Evolutionary conservation across 2,329 filamentous ascomycete genomes (phyloP).

Genomic region (Arthrobotrys entomopaga): DNA sequence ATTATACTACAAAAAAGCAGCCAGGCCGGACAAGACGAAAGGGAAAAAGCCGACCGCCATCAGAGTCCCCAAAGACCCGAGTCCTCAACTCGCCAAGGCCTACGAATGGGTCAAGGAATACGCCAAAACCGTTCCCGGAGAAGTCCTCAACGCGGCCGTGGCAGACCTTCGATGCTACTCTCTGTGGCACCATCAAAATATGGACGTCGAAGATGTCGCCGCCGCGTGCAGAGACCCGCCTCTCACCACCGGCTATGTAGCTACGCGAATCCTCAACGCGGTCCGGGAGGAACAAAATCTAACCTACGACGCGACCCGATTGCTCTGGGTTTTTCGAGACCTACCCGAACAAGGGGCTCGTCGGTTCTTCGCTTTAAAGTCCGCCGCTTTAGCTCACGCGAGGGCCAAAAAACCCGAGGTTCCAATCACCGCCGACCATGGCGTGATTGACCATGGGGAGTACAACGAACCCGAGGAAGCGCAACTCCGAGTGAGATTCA

Average conservation of each 20-base stretch:
- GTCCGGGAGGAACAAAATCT: conserved; percentile 65
- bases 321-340: conserved; percentile 34
- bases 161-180: conserved; percentile 69
- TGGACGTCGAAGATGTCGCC: conserved; percentile 67
- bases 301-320: conserved; percentile 39
- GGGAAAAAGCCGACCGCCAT: conserved; percentile 38
- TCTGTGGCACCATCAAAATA: conserved; percentile 70
- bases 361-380: conserved; percentile 21
- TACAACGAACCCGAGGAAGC: no score
- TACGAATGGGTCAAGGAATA: conserved; percentile 57
- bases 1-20: conserved; percentile 59
- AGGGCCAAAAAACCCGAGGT: no score
- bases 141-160: conserved; percentile 58
- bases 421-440: no score
- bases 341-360: conserved; percentile 21
- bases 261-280: conserved; percentile 70
- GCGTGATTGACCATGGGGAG: no score
- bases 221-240: conserved; percentile 71
- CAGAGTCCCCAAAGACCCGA: conserved; percentile 43
- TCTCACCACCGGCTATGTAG: conserved; percentile 68
- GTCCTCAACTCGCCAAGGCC: conserved; percentile 57
- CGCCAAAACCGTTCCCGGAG: conserved; percentile 49
- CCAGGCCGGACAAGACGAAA: conserved; percentile 7
- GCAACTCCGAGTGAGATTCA: no score
- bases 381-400: background rate